A percentile compares a stretch with the other conserved stretches of the same genome.
phyloP scores from a whole-genome alignment of 345 rosid genomes.

The Gossypium sturtianum region DNA sequence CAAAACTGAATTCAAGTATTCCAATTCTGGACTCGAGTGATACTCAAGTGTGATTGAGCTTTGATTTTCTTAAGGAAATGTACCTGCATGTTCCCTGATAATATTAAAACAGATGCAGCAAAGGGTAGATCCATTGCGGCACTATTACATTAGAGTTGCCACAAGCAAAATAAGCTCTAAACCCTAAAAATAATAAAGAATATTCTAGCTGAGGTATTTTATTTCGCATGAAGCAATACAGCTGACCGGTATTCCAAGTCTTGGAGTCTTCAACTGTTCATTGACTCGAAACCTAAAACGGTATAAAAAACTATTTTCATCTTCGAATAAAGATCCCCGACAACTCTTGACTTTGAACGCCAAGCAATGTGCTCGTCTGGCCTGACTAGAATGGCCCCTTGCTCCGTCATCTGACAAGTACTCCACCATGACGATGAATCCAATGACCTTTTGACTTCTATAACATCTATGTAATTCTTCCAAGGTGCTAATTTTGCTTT shows the following conservation, averaged over 20 bases:
- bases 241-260: background rate
- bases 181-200: background rate
- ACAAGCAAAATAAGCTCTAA: background rate
- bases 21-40: no score
- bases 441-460: constrained; percentile 39
- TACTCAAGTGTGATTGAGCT: no score
- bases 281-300: constrained; percentile 33
- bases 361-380: constrained; percentile 85
- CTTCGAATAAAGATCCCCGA: constrained; percentile 37
- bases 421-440: constrained; percentile 67
- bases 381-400: constrained; percentile 69
- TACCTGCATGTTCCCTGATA: background rate
- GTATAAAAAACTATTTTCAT: constrained; percentile 55
- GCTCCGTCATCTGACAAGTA: constrained; percentile 57
- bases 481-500: constrained; percentile 51
- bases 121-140: background rate
- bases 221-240: background rate
- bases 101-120: background rate
- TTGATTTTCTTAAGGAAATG: background rate
- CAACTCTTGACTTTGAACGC: constrained; percentile 44
- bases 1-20: no score
- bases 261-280: background rate
- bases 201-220: background rate
- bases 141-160: background rate
- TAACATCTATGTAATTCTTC: constrained; percentile 51